Evolutionary conservation across 192 early-diverging fungal species (phyloP).

Genomic region (Phycomyces blakesleeanus): DNA sequence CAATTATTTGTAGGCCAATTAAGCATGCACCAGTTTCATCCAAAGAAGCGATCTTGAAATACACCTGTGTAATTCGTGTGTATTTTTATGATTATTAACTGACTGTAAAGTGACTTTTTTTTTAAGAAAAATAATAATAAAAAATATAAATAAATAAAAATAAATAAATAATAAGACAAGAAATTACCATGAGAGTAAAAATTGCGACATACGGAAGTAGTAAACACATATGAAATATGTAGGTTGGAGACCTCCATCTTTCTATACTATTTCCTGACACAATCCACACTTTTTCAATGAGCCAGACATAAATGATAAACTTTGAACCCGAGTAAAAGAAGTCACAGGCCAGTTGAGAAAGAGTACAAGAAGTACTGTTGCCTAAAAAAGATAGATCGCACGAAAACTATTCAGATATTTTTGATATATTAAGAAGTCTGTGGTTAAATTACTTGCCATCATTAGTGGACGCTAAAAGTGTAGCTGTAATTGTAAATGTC

Average conservation of each 20-base stretch:
- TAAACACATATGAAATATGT: constrained; percentile 28
- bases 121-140: too few species aligned
- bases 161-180: background rate
- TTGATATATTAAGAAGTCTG: background rate
- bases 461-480: constrained; percentile 41
- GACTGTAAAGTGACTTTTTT: too few species aligned
- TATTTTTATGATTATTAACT: too few species aligned
- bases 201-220: constrained; percentile 28
- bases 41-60: constrained; percentile 20
- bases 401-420: background rate
- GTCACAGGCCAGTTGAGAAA: constrained; percentile 39
- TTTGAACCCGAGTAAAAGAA: constrained; percentile 43
- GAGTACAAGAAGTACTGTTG: constrained; percentile 35
- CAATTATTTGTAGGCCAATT: constrained; percentile 28
- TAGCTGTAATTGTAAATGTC: constrained; percentile 37
- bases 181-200: background rate
- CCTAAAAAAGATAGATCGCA: constrained; percentile 8
- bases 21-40: constrained; percentile 19
- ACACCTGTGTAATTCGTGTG: constrained; percentile 12
- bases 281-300: constrained; percentile 35
- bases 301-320: constrained; percentile 41
- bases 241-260: constrained; percentile 25
- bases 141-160: too few species aligned
- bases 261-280: constrained; percentile 17
- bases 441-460: constrained; percentile 22